Evolutionary conservation across 83 land plant species (phyloP).

Genomic region (Thuja plicata): DNA sequence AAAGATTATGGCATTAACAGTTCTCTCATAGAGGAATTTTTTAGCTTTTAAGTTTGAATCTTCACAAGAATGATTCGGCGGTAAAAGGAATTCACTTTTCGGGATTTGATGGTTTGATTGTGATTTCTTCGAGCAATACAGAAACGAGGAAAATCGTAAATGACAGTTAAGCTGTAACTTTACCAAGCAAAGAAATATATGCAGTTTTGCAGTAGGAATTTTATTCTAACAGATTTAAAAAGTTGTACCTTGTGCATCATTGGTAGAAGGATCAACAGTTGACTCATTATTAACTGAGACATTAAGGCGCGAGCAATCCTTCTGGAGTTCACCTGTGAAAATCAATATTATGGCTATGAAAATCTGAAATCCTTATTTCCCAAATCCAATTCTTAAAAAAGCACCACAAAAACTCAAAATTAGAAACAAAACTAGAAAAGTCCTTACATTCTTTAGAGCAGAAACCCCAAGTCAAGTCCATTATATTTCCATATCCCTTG

Average conservation of each 20-base stretch:
- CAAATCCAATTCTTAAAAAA: not conserved
- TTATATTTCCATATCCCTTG: not conserved
- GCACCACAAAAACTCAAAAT: not conserved
- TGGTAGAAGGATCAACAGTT: not conserved
- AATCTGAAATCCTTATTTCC: not conserved
- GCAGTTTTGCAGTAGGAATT: not conserved
- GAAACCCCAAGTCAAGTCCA: not conserved
- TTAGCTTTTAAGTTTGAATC: no score
- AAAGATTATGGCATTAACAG: not conserved
- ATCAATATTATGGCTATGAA: not conserved
- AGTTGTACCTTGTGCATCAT: not conserved
- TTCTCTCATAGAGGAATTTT: no score
- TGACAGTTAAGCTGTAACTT: not conserved
- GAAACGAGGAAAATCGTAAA: not conserved
- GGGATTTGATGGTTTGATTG: not conserved
- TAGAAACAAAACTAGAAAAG: not conserved
- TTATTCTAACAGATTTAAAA: not conserved
- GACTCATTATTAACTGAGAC: not conserved
- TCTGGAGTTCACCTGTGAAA: not conserved
- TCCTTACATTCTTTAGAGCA: conserved; percentile 1
- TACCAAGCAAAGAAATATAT: not conserved
- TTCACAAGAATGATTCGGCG: not conserved
- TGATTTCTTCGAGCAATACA: not conserved
- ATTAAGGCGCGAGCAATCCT: not conserved
- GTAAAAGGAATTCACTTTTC: not conserved